These are phyloP conservation scores for Nakazawaea molendinolei DNA, from an alignment of 805 yeast genomes.

Conservation along the genomic window DNA sequence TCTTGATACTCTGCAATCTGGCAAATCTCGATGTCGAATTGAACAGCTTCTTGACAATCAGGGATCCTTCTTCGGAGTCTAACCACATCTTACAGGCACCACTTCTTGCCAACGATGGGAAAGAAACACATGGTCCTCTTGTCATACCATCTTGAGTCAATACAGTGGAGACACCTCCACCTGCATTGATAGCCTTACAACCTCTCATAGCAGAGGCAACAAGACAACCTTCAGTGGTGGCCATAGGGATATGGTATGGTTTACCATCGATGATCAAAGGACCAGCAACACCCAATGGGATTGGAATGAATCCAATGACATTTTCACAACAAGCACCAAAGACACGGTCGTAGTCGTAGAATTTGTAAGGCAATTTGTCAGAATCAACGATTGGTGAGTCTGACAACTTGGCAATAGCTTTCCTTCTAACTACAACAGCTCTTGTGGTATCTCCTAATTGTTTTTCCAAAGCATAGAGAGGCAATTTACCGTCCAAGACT, in stretches of 20 bases:
- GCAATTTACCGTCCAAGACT: constrained; percentile 71
- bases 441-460: constrained; percentile 83
- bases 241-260: constrained; percentile 93
- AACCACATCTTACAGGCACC: constrained; percentile 95
- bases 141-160: constrained; percentile 98
- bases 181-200: constrained; percentile 94
- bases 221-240: constrained; percentile 97
- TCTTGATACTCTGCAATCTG: constrained; percentile 80
- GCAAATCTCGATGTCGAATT: constrained; percentile 98
- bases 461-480: constrained; percentile 91
- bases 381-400: constrained; percentile 74
- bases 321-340: constrained; percentile 99
- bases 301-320: constrained; percentile 92
- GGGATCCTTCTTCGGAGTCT: constrained; percentile 92
- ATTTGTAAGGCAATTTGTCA: constrained; percentile 66
- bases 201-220: constrained; percentile 99
- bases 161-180: constrained; percentile 93
- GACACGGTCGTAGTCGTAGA: constrained; percentile 91
- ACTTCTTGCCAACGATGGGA: constrained; percentile 76
- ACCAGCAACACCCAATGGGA: constrained; percentile 98
- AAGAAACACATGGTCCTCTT: constrained; percentile 96
- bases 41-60: constrained; percentile 75
- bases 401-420: constrained; percentile 79
- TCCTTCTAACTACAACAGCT: constrained; percentile 91
- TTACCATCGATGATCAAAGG: constrained; percentile 88